Conservation (phyloP, 1,284 basidiomycete species). For the Grifola frondosa region DNA sequence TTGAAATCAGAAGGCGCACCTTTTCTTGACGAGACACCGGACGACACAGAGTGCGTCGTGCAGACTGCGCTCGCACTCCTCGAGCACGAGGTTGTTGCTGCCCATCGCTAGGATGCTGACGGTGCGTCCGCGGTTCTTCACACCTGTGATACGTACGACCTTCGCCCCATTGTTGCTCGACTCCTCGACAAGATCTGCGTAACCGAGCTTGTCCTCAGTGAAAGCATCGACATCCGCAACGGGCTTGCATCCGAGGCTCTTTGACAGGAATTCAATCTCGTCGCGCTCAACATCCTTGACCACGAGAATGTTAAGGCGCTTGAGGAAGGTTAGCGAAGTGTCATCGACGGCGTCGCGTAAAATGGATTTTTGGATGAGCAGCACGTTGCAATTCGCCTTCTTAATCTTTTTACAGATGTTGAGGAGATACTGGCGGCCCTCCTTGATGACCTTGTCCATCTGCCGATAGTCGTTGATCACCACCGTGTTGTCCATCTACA, state of each 20-base stretch:
- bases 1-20: conserved; percentile 48
- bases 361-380: conserved; percentile 99
- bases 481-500: conserved; percentile 99
- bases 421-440: conserved; percentile 96
- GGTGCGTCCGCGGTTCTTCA: conserved; percentile 94
- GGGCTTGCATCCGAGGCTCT: conserved; percentile 94
- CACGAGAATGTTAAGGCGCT: conserved; percentile 95
- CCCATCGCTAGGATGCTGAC: conserved; percentile 97
- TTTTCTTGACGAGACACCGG: conserved; percentile 97
- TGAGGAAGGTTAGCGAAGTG: conserved; percentile 97
- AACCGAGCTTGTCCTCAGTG: conserved; percentile 98
- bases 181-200: conserved; percentile 96
- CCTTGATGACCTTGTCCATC: conserved; percentile 99
- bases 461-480: conserved; percentile 99
- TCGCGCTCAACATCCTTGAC: conserved; percentile 99
- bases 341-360: conserved; percentile 98
- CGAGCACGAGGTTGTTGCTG: conserved; percentile 90
- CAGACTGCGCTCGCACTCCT: conserved; percentile 95
- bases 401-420: conserved; percentile 99
- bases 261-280: conserved; percentile 97
- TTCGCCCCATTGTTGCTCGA: conserved; percentile 83
- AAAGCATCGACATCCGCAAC: conserved; percentile 98
- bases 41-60: conserved; percentile 99
- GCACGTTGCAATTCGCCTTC: conserved; percentile 98
- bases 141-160: conserved; percentile 92